Base-by-base conservation (phyloP, 352 stramenopile species). In the Pythium sukuiense region DNA sequence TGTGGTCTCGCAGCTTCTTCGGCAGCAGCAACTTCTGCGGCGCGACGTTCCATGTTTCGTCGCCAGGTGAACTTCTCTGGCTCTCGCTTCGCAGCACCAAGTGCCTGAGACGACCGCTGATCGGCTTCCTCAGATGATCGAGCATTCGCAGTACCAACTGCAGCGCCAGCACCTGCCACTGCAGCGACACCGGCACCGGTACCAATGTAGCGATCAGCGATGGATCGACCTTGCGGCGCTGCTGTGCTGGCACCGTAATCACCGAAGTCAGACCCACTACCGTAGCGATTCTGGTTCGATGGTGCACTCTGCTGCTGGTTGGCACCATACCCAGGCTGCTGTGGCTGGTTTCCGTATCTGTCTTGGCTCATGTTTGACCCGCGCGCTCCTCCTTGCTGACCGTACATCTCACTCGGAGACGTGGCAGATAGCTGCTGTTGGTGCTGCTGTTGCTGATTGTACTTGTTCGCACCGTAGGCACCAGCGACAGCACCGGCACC, bases 21-120 rank as follows among this genome's bases (percentile, higher is more conserved):
- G 5, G 54, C 59, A 30, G 60, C 55, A 13, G 65, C 65, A 12
- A 59, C 27, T 55, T 67, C 65, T 12, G 58, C 65, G 1, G 65
- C 65, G 4, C 59, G 59, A 8, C 65, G 65, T 33, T 71, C 65
- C 65, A 72, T 72, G 48, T 72, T 72, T 32, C 59, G 58, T 35
- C 65, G 53, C 65, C 65, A 72, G 2, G 59, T 72, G 37, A 59
- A 62, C 53, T 65, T 65, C 33, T 65, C 57, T 4, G 54, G 59
- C 37, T 67, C 59, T 32, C 58, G 65, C 43, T 69, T 69, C 8
- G 33, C 33, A 37, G 37, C 57, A 48, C 35, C 63, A 0, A 39
- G 32, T 16, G 27, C n/a, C 20, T 32, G 45, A 3, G 52, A 61
- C n/a, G 35, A 33, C 16, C 46, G 50, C 33, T 50, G 30, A 37